Evolutionary conservation across 176 grass and related monocot species (phyloP).

Genomic region (Oryza glumipatula): DNA sequence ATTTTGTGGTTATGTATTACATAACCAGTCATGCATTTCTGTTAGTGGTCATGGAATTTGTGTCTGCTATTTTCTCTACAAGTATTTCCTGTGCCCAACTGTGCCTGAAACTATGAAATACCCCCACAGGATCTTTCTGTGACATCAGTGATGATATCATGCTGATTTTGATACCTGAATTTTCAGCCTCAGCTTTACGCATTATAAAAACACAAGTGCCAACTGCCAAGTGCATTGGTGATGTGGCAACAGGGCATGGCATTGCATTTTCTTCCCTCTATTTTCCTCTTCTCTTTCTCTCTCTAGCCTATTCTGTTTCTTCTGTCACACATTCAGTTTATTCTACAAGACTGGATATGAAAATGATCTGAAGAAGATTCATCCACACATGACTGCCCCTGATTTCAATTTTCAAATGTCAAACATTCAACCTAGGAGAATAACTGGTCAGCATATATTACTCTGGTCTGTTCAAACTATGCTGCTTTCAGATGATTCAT

Average conservation of each 20-base stretch:
- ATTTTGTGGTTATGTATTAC: neutral
- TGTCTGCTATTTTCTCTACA: neutral
- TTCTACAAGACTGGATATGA: neutral
- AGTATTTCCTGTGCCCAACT: neutral
- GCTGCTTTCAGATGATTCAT: neutral
- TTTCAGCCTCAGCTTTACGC: slow-evolving; percentile 12
- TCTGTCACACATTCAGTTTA: neutral
- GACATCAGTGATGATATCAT: slow-evolving; percentile 40
- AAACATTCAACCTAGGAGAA: slow-evolving; percentile 20
- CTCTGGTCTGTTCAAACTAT: neutral
- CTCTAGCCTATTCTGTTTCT: neutral
- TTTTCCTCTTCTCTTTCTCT: neutral
- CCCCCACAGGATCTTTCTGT: neutral
- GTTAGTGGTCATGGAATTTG: neutral
- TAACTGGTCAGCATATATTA: slow-evolving; percentile 1
- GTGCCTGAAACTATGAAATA: neutral
- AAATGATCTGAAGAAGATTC: neutral
- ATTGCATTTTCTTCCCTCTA: neutral
- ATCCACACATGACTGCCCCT: neutral
- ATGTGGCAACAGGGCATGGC: slow-evolving; percentile 1
- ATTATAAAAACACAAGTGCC: neutral
- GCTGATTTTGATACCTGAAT: slow-evolving; percentile 34
- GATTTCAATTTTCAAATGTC: neutral
- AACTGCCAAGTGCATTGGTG: slow-evolving; percentile 21
- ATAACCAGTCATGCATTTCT: neutral